Evolutionary conservation across 441 rosid genomes (phyloP).

Genomic region (Monsonia emarginata): DNA sequence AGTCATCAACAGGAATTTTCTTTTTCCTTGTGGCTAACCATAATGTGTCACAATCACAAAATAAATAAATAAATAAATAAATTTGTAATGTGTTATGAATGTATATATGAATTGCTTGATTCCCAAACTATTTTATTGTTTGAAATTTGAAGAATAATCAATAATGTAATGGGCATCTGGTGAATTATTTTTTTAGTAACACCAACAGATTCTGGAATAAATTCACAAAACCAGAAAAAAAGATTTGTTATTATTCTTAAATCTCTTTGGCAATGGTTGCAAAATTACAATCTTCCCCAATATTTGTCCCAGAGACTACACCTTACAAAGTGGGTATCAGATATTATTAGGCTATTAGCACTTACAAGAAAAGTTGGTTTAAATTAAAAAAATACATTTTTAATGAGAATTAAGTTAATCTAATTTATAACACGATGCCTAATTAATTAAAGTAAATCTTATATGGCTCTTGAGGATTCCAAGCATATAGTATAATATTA

Average conservation of each 20-base stretch:
- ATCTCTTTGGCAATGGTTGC: too few species aligned
- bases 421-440: background rate
- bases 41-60: too few species aligned
- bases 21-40: too few species aligned
- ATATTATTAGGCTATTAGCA: conserved; percentile 13
- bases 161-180: conserved; percentile 25
- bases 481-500: too few species aligned
- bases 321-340: conserved; percentile 22
- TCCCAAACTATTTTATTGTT: too few species aligned
- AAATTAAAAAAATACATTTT: too few species aligned
- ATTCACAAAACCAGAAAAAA: conserved; percentile 17
- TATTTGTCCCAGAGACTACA: background rate
- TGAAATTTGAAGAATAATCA: conserved; percentile 14
- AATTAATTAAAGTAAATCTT: background rate
- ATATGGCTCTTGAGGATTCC: too few species aligned
- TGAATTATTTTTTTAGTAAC: conserved; percentile 18
- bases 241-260: conserved; percentile 23
- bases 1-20: too few species aligned
- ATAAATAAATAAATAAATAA: too few species aligned
- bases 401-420: too few species aligned
- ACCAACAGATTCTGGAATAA: conserved; percentile 24
- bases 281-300: background rate
- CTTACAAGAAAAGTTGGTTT: background rate
- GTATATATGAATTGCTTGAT: too few species aligned
- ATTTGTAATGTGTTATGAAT: too few species aligned